phyloP scores from a whole-genome alignment of 2,329 filamentous ascomycete species.

The Clonostachys rhizophaga region DNA sequence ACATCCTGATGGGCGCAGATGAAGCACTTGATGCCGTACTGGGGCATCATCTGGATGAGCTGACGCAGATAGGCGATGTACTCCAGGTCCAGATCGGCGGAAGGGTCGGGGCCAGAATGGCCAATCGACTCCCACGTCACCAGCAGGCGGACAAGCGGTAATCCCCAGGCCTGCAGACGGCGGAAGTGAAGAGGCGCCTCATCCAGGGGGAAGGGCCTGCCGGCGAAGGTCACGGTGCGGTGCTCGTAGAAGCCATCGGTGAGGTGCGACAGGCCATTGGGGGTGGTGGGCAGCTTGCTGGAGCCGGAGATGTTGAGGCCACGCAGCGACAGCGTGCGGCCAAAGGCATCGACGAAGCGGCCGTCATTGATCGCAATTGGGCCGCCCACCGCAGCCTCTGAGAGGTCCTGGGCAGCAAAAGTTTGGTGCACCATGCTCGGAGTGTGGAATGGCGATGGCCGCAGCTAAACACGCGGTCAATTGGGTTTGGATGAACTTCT shows the following conservation, averaged over 20 bases:
- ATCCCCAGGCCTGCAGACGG: slow-evolving; percentile 28
- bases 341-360: slow-evolving; percentile 24
- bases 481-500: too few species aligned
- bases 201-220: slow-evolving; percentile 28
- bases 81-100: slow-evolving; percentile 25
- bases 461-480: too few species aligned
- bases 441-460: too few species aligned
- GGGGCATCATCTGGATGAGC: slow-evolving; percentile 27
- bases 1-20: slow-evolving; percentile 37
- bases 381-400: slow-evolving; percentile 23
- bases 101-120: slow-evolving; percentile 21
- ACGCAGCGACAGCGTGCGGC: slow-evolving; percentile 30
- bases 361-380: slow-evolving; percentile 17
- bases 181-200: slow-evolving; percentile 31
- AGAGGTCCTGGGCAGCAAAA: slow-evolving; percentile 22
- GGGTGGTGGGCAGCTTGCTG: slow-evolving; percentile 30
- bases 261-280: slow-evolving; percentile 29
- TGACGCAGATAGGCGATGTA: slow-evolving; percentile 29
- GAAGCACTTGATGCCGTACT: slow-evolving; percentile 32
- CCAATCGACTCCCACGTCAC: slow-evolving; percentile 36
- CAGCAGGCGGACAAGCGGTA: slow-evolving; percentile 30
- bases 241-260: slow-evolving; percentile 32
- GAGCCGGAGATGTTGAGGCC: slow-evolving; percentile 34
- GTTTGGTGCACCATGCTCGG: too few species aligned
- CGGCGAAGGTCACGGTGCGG: slow-evolving; percentile 29